These are phyloP conservation scores for Mycena sanguinolenta DNA, from an alignment of 768 basidiomycete species.

Conservation along the genomic window DNA sequence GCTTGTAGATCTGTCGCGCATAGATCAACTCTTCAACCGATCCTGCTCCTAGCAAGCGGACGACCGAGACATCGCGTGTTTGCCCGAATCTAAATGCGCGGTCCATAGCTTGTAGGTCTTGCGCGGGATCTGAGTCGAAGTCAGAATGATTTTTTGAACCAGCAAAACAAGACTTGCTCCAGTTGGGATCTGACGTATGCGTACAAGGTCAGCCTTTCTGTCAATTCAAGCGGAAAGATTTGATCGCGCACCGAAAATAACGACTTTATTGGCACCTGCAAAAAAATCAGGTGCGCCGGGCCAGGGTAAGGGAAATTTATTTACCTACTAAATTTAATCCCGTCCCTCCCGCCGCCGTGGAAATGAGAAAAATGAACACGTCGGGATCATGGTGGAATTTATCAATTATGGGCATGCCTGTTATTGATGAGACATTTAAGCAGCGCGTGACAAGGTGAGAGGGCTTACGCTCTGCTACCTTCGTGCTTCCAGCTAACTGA, in stretches of 20 bases:
- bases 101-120: slow-evolving; percentile 95
- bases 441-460: not conserved
- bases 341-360: slow-evolving; percentile 92
- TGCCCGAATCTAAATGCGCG: slow-evolving; percentile 90
- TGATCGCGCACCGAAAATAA: slow-evolving; percentile 76
- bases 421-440: not conserved
- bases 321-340: slow-evolving; percentile 85
- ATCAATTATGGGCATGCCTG: slow-evolving; percentile 91
- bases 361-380: slow-evolving; percentile 88
- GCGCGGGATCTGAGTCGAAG: slow-evolving; percentile 82
- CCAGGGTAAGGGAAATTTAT: not conserved
- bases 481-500: slow-evolving; percentile 85
- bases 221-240: not conserved
- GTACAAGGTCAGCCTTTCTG: slow-evolving; percentile 26
- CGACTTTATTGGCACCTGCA: slow-evolving; percentile 90
- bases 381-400: slow-evolving; percentile 81
- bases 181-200: slow-evolving; percentile 80
- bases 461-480: slow-evolving; percentile 72
- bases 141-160: slow-evolving; percentile 6
- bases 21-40: slow-evolving; percentile 92
- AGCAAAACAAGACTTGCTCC: slow-evolving; percentile 75
- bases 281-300: not conserved
- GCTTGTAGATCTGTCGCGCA: slow-evolving; percentile 91
- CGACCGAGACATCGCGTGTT: slow-evolving; percentile 86
- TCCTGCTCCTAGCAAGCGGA: slow-evolving; percentile 86